A percentile compares a stretch with the other conserved stretches of the same genome.
Conservation (phyloP, 2,329 filamentous ascomycete species). For the Monosporascus sp. region DNA sequence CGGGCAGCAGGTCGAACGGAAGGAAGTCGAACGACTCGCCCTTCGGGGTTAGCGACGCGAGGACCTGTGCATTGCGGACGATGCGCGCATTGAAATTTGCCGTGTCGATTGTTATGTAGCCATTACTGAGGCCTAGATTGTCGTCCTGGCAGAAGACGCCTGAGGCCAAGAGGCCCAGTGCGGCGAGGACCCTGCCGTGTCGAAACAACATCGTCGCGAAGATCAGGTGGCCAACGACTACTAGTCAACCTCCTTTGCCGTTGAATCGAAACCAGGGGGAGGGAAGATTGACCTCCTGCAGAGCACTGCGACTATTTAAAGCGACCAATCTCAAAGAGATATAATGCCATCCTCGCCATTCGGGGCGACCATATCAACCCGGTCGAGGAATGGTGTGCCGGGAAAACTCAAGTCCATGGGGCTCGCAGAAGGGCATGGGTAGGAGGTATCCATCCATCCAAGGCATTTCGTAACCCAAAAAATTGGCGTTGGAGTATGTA, state of each 20-base stretch:
- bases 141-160: constrained; percentile 22
- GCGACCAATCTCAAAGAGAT: background rate
- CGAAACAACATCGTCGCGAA: constrained; percentile 3
- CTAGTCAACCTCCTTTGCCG: background rate
- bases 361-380: too few relatives aligned
- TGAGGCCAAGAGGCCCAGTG: constrained; percentile 11
- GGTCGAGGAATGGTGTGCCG: too few relatives aligned
- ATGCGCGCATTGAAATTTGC: constrained; percentile 38
- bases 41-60: constrained; percentile 41
- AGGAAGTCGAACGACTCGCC: constrained; percentile 48
- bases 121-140: constrained; percentile 33
- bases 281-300: too few relatives aligned
- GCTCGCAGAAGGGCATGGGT: background rate
- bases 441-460: background rate
- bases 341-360: too few relatives aligned
- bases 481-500: too few relatives aligned
- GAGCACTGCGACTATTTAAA: background rate
- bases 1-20: constrained; percentile 44
- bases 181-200: background rate
- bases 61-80: constrained; percentile 40
- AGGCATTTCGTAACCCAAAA: background rate
- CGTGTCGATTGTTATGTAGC: constrained; percentile 35
- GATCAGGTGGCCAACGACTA: background rate
- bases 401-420: background rate
- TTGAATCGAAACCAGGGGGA: background rate